Evolutionary conservation across 2,329 filamentous ascomycete genomes (phyloP).

Genomic region (Grosmannia penicillata): DNA sequence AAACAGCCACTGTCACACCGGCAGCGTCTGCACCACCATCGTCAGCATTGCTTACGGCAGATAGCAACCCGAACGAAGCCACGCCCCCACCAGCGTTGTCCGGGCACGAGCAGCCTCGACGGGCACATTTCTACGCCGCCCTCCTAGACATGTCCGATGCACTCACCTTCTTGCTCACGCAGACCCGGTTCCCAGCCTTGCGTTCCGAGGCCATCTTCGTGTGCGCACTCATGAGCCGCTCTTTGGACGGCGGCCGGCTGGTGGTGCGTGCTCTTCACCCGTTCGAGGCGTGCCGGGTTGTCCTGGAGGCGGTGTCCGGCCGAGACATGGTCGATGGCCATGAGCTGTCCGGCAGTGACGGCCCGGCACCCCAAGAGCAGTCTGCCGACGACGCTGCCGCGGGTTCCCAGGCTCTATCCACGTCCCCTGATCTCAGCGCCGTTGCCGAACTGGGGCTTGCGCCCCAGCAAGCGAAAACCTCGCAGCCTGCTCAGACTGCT

Average conservation of each 20-base stretch:
- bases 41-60: background rate
- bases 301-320: conserved; percentile 35
- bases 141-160: conserved; percentile 26
- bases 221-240: conserved; percentile 43
- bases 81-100: background rate
- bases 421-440: background rate
- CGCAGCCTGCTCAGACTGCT: conserved; percentile 27
- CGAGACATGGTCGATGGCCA: conserved; percentile 16
- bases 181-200: conserved; percentile 42
- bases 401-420: background rate
- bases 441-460: conserved; percentile 21
- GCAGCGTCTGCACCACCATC: background rate
- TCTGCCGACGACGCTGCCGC: background rate
- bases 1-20: background rate
- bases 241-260: conserved; percentile 30
- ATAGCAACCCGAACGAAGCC: conserved; percentile 2
- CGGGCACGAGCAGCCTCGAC: conserved; percentile 5
- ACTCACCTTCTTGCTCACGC: conserved; percentile 37
- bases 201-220: conserved; percentile 49
- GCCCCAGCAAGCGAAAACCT: conserved; percentile 31
- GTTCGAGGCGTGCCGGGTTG: conserved; percentile 24
- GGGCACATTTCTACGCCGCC: conserved; percentile 27
- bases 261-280: conserved; percentile 28
- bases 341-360: conserved; percentile 5
- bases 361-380: conserved; percentile 1